Base-by-base conservation (phyloP, 2,329 filamentous ascomycete species). In the Corynespora cassiicola region DNA sequence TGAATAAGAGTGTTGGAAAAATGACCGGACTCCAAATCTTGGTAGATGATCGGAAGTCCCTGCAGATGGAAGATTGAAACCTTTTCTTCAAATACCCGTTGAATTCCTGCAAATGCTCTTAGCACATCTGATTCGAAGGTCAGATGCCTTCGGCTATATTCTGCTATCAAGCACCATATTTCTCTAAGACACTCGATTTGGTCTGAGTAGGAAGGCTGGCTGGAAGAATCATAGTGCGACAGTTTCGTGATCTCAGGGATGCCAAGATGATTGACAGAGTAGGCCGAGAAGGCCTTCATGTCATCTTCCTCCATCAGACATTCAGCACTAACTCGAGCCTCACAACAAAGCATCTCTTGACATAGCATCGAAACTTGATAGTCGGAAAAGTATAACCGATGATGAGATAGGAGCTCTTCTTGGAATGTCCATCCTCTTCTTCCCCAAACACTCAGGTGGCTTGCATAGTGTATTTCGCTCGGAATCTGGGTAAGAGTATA, bases 371-470 rank as follows among this genome's bases (percentile, higher is more conserved):
- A 45, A 14, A 34, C 22, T 36, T 45, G 36, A 2, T 31, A n/a
- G n/a, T 45, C 25, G 3, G 36, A 36, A 20, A 45, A 45, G 6
- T 36, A 15, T 9, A 45, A 12, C 10, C 26, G 22, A 7, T 36
- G 31, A 9, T 14, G 26, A 2, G 31, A 32, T 5, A 40, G 21
- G 7, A 36, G 10, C 7, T 11, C 27, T 20, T 40, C 41, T 24
- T 45, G 41, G 15, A 36, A 45, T 8, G 41, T 39, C 41, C 36
- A 45, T 26, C 28, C 41, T 9, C 36, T 12, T 23, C 16, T 5
- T 15, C 27, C 27, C 36, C 41, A 45, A n/a, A 16, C 28, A 8
- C 31, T 22, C 6, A 14, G 10, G 15, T 4, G 17, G n/a, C 20
- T 36, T 4, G 3, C 33, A 12, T 15, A 11, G 8, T 4, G 11